Conservation (phyloP, 768 basidiomycete species). For the Calocybe gangraenosa region DNA sequence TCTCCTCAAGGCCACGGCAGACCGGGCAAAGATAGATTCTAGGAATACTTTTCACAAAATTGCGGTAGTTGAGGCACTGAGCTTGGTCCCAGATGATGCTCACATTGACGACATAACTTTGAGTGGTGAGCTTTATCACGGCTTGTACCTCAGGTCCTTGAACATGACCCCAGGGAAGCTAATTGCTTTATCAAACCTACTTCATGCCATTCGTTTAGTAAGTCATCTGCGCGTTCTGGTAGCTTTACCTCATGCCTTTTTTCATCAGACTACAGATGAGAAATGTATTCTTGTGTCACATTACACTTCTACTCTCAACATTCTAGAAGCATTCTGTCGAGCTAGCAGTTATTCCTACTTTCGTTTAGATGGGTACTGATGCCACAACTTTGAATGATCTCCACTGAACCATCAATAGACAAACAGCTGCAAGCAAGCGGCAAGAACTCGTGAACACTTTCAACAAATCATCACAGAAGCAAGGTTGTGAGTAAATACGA, state of each 20-base stretch:
- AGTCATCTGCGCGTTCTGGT: not conserved
- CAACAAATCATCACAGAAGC: constrained; percentile 71
- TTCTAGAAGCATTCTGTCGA: constrained; percentile 84
- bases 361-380: constrained; percentile 78
- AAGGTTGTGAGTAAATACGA: constrained; percentile 54
- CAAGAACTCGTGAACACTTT: constrained; percentile 87
- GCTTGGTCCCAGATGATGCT: constrained; percentile 54
- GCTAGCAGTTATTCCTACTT: constrained; percentile 71
- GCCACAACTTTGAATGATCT: not conserved
- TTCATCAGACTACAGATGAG: constrained; percentile 70
- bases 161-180: constrained; percentile 61
- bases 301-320: constrained; percentile 90
- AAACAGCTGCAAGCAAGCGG: constrained; percentile 70
- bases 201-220: constrained; percentile 59
- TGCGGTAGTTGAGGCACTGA: constrained; percentile 56
- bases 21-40: constrained; percentile 48
- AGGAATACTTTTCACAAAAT: constrained; percentile 37
- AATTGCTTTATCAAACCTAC: constrained; percentile 57
- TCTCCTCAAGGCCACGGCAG: constrained; percentile 74
- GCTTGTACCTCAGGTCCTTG: not conserved
- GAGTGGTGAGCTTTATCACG: constrained; percentile 56
- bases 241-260: not conserved
- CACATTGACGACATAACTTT: constrained; percentile 68
- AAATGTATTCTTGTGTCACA: constrained; percentile 98
- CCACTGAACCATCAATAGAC: constrained; percentile 34